Evolutionary conservation across 2,329 filamentous ascomycete species (phyloP).

Genomic region (Paecilomyces niveus): DNA sequence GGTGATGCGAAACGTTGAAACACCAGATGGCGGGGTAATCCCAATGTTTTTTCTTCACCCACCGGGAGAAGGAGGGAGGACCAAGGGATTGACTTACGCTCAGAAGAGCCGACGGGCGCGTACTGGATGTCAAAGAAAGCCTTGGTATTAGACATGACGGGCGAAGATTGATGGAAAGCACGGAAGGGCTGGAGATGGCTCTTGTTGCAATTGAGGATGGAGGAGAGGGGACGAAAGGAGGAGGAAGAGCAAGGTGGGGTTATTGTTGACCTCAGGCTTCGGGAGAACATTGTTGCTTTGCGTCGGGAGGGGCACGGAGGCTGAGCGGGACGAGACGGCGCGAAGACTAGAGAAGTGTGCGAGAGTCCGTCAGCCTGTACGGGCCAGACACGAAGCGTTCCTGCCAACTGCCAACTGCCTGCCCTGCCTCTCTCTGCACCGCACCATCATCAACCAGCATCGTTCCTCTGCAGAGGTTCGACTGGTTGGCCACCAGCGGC

Average conservation of each 20-base stretch:
- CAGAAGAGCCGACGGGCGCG: slow-evolving; percentile 32
- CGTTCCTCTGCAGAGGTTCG: not conserved
- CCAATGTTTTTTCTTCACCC: not conserved
- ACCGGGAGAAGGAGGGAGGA: slow-evolving; percentile 8
- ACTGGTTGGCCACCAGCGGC: not conserved
- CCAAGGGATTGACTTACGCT: slow-evolving; percentile 18
- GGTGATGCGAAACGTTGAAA: not conserved
- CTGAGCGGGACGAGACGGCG: slow-evolving; percentile 1
- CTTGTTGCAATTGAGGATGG: slow-evolving; percentile 29
- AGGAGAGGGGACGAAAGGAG: slow-evolving; percentile 26
- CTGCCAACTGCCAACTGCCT: not conserved
- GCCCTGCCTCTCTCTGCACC: not conserved
- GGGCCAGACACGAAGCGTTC: not conserved
- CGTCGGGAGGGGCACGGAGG: slow-evolving; percentile 23
- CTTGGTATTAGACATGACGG: slow-evolving; percentile 65
- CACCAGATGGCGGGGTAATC: slow-evolving; percentile 5
- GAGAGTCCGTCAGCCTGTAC: not conserved
- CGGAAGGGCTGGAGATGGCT: slow-evolving; percentile 25
- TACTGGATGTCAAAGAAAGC: slow-evolving; percentile 69
- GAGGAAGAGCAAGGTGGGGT: slow-evolving; percentile 38
- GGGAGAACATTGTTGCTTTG: slow-evolving; percentile 34
- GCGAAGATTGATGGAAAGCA: slow-evolving; percentile 57
- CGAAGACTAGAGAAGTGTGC: not conserved
- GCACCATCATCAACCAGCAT: not conserved
- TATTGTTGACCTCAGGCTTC: slow-evolving; percentile 30